These are phyloP conservation scores for Neurospora terricola DNA, from an alignment of 495 filamentous ascomycete genomes.

Conservation along the genomic window DNA sequence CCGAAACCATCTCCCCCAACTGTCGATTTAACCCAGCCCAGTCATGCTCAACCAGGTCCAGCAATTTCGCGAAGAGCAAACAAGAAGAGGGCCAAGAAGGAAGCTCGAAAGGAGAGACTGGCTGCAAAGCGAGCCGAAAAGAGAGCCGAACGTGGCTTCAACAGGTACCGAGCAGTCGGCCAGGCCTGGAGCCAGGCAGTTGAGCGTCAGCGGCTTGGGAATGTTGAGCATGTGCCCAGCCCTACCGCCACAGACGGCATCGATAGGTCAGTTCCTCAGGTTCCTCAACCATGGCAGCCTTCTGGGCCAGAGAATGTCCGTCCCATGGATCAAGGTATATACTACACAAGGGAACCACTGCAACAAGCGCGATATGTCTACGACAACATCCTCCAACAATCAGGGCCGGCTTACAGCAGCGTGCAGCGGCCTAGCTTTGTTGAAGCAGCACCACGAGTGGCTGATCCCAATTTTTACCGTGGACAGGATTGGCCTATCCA, in stretches of 20 bases:
- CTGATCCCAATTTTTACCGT: not conserved
- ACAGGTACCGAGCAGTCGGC: constrained; percentile 28
- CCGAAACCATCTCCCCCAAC: not conserved
- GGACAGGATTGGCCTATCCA: not conserved
- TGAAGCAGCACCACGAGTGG: not conserved
- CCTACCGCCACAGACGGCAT: not conserved
- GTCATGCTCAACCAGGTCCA: not conserved
- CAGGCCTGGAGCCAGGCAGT: constrained; percentile 24
- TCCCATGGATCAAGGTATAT: not conserved
- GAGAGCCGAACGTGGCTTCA: constrained; percentile 26
- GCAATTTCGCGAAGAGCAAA: not conserved
- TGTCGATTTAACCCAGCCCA: not conserved
- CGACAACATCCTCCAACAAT: not conserved
- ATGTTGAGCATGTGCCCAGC: not conserved
- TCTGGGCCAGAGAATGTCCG: not conserved
- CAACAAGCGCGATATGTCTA: not conserved
- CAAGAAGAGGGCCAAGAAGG: constrained; percentile 14
- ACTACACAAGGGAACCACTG: not conserved
- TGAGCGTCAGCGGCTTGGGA: constrained; percentile 15
- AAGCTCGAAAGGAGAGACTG: constrained; percentile 9
- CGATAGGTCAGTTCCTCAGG: constrained; percentile 3
- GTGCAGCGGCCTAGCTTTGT: not conserved
- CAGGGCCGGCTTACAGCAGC: not conserved
- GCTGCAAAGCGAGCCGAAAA: constrained; percentile 8
- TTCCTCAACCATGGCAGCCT: constrained; percentile 1